Percentiles rank a stretch among this genome's conserved stretches.
Conservation (phyloP, 805 yeast species). For the Millerago galiae region DNA sequence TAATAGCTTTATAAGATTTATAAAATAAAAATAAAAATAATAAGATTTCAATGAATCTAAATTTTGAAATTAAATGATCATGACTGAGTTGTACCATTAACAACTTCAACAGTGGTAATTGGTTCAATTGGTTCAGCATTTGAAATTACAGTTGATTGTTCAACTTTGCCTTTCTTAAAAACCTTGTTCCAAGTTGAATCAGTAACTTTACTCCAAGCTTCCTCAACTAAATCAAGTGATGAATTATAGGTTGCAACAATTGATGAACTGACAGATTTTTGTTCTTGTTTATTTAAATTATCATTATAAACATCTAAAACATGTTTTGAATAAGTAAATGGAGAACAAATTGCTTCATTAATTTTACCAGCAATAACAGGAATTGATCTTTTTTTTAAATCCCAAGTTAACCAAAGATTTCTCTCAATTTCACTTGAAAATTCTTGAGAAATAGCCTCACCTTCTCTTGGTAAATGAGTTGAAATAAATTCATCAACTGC, state of each 20-base stretch:
- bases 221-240: conserved; percentile 25
- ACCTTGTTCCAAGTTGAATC: conserved; percentile 12
- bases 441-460: conserved; percentile 34
- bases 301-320: conserved; percentile 32
- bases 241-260: conserved; percentile 29
- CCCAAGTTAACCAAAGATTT: conserved; percentile 36
- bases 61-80: neutral
- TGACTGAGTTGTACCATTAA: too few species aligned
- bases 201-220: conserved; percentile 17
- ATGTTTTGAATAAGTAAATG: conserved; percentile 30
- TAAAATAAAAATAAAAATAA: neutral
- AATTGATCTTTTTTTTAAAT: conserved; percentile 32
- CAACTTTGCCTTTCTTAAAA: neutral
- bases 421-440: conserved; percentile 53
- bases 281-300: conserved; percentile 34
- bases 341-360: conserved; percentile 25
- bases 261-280: conserved; percentile 24
- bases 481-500: conserved; percentile 40
- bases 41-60: too few species aligned
- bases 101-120: neutral
- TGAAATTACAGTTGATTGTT: too few species aligned
- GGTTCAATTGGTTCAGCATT: neutral
- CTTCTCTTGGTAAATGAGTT: conserved; percentile 31
- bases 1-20: too few species aligned
- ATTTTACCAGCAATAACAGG: conserved; percentile 29